Conservation (phyloP, 2,329 filamentous ascomycete genomes). For the Aureobasidium sp. region DNA sequence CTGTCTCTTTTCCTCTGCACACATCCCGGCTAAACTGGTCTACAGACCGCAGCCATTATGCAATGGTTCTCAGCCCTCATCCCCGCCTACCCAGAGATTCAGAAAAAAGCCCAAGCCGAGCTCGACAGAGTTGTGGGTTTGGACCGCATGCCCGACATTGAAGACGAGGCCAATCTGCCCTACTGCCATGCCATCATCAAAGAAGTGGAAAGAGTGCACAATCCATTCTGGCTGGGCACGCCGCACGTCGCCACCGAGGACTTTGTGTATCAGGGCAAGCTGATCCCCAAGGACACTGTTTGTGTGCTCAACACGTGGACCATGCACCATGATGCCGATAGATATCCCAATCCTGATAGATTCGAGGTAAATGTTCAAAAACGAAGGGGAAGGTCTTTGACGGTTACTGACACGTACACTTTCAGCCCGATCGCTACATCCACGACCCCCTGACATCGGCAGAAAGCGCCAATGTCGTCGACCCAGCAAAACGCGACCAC, state of each 20-base stretch:
- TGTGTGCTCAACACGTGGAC: not conserved
- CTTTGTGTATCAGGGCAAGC: not conserved
- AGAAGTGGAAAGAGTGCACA: not conserved
- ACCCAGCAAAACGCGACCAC: not conserved
- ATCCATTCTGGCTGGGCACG: not conserved
- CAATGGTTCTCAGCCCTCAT: not conserved
- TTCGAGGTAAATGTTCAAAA: not conserved
- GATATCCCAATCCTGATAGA: not conserved
- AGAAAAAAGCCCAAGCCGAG: not conserved
- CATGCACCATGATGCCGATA: not conserved
- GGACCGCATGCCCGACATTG: not conserved
- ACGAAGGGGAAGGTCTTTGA: not conserved
- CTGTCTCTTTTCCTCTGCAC: not conserved
- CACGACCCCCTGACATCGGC: not conserved
- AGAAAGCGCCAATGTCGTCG: not conserved
- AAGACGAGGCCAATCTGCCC: not conserved
- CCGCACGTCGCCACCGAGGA: not conserved
- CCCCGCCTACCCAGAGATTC: not conserved
- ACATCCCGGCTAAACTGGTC: not conserved
- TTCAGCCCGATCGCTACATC: not conserved
- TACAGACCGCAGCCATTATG: not conserved
- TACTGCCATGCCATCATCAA: not conserved
- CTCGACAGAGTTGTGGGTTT: not conserved
- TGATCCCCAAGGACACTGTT: not conserved
- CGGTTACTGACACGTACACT: not conserved